Percentiles rank a stretch among this genome's conserved stretches.
Evolutionary conservation across 169 alveolate genomes (phyloP).

Genomic region (Eimeria sp.): DNA sequence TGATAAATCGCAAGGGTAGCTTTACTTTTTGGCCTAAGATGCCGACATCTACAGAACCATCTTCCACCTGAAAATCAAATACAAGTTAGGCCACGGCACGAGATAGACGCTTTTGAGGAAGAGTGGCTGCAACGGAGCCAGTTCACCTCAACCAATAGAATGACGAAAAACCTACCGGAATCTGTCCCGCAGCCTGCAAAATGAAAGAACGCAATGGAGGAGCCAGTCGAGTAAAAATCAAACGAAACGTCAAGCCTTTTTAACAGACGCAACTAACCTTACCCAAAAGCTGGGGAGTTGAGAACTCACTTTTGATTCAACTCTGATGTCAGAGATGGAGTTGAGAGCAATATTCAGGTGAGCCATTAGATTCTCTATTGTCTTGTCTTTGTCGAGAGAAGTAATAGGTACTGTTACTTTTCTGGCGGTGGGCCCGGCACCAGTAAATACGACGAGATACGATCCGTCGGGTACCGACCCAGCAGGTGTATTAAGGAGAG

Average conservation of each 20-base stretch:
- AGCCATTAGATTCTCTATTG: background rate
- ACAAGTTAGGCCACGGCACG: background rate
- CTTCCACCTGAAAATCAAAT: conserved; percentile 43
- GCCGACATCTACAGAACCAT: conserved; percentile 51
- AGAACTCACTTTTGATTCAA: conserved; percentile 17
- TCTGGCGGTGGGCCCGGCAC: conserved; percentile 23
- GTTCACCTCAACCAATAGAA: background rate
- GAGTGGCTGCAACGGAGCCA: background rate
- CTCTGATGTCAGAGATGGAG: background rate
- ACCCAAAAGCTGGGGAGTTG: too few relatives aligned
- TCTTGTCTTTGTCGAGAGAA: conserved; percentile 21
- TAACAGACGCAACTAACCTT: background rate
- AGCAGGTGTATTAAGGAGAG: conserved; percentile 25
- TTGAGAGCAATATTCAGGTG: conserved; percentile 51
- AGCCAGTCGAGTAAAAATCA: background rate
- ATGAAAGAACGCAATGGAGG: background rate
- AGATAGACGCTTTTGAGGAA: background rate
- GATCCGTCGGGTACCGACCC: conserved; percentile 8
- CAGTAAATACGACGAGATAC: conserved; percentile 46
- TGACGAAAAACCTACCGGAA: conserved; percentile 29
- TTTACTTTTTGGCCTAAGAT: background rate
- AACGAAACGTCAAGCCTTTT: background rate
- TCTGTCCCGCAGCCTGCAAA: conserved; percentile 40
- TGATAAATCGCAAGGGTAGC: conserved; percentile 11
- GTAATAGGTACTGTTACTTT: conserved; percentile 44